Evolutionary conservation across 371 early-diverging fungal species (phyloP), one percentile per base, ranked within the genome.

Genomic region (Neoconidiobolus thromboides): DNA sequence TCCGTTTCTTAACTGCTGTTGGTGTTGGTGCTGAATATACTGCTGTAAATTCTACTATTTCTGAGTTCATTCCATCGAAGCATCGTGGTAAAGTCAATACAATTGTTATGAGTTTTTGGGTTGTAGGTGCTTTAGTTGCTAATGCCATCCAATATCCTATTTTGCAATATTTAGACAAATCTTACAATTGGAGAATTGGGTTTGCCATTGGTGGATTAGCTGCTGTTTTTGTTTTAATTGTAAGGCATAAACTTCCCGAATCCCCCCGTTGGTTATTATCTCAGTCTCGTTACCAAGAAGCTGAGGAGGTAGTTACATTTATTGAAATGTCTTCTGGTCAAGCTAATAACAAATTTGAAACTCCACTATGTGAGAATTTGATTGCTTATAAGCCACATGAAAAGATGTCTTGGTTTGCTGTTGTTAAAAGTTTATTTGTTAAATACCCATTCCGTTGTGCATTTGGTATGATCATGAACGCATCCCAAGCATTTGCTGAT

Each of bases 21-120:
- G 62, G 62, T 39, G 62, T 62, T 10, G 62, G 58, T 43, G 62
- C 62, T 26, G 62, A 62, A 37, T 62, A 62, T 58, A 55, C 55
- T 12, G 62, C 62, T 9, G 62, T 60, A 37, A 60, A 60, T 39
- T 49, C 60, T 15, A 58, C 58, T 39, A 52, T 52, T 41, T 14
- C 60, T 37, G 62, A 62, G 48, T 62, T 62, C 48, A 62, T 62
- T 44, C 62, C 62, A 7, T 10, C 62, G 5, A 36, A 48, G 1
- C 53, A 62, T 48, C 57, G 62, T 12, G 62, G 62, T 47, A 56
- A 49, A 52, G 55, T 55, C n/a, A 55, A 53, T 44, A 62, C 62
- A 26, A 12, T 55, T n/a, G 62, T 62, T 41, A 62, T 55, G 54
- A 36, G 53, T 9, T 41, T 53, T 26, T 62, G 62, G 62, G 54